Evolutionary conservation across 306 rosid genomes (phyloP).

Genomic region (Rosa lucieae): DNA sequence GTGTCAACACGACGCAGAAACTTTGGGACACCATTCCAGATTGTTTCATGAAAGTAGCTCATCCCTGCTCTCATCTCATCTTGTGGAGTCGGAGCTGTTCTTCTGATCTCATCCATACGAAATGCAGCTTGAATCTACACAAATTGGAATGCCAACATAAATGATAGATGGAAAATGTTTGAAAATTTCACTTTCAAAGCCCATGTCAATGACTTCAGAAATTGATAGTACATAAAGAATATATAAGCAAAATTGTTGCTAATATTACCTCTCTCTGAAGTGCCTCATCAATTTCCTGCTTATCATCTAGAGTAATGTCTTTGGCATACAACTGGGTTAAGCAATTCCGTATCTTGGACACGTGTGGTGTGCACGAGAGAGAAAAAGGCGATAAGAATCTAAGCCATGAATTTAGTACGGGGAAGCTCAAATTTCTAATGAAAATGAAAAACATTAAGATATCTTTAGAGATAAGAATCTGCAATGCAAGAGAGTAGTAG

Average conservation of each 20-base stretch:
- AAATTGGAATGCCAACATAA: constrained; percentile 14
- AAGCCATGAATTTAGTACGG: not conserved
- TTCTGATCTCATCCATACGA: constrained; percentile 90
- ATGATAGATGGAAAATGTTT: not conserved
- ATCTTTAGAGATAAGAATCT: not conserved
- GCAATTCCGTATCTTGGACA: constrained; percentile 72
- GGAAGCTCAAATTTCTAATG: not conserved
- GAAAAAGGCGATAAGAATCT: constrained; percentile 3
- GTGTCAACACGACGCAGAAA: constrained; percentile 96
- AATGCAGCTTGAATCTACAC: constrained; percentile 99
- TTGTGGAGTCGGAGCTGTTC: constrained; percentile 98
- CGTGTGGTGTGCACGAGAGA: not conserved
- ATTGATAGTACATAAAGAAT: constrained; percentile 1
- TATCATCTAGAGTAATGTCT: constrained; percentile 97
- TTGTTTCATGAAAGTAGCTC: constrained; percentile 99
- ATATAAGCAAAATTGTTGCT: constrained; percentile 20
- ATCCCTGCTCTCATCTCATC: constrained; percentile 99
- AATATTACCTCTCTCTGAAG: constrained; percentile 86
- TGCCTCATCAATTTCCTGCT: constrained; percentile 96
- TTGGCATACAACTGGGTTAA: constrained; percentile 78
- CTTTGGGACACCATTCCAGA: constrained; percentile 93
- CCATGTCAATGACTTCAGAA: not conserved
- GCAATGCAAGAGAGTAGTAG: constrained; percentile 5
- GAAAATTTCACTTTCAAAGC: not conserved
- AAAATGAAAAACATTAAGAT: not conserved